A percentile compares a stretch with the other conserved stretches of the same genome.
Conservation (phyloP, 2,329 filamentous ascomycete species). For the Fusarium xyrophilum region DNA sequence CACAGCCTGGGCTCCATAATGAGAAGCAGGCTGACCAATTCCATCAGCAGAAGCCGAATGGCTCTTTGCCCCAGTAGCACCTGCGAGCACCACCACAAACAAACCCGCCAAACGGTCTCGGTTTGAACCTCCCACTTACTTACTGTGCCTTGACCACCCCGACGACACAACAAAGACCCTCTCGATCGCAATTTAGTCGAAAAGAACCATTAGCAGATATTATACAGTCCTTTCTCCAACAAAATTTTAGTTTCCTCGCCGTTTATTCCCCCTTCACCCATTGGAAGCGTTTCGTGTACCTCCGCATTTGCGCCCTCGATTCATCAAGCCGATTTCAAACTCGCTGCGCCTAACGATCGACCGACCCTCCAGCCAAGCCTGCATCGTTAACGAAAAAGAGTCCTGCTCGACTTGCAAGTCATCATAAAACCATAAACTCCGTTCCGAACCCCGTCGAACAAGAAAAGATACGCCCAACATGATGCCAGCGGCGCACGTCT, state of each 20-base stretch:
- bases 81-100: constrained; percentile 34
- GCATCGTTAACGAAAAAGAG: neutral
- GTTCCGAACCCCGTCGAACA: constrained; percentile 1
- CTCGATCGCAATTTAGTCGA: neutral
- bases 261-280: neutral
- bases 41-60: constrained; percentile 18
- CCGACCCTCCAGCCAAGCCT: constrained; percentile 1
- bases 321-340: constrained; percentile 18
- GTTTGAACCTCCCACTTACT: constrained; percentile 23
- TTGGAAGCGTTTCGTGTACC: constrained; percentile 16
- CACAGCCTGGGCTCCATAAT: constrained; percentile 27
- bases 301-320: constrained; percentile 34
- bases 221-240: constrained; percentile 2
- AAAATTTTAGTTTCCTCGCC: neutral
- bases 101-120: constrained; percentile 31
- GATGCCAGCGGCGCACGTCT: constrained; percentile 70
- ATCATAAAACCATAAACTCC: neutral
- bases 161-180: neutral
- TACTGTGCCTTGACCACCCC: constrained; percentile 6
- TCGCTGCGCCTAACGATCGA: constrained; percentile 21
- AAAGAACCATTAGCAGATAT: neutral
- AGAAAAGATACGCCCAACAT: constrained; percentile 52
- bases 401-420: neutral
- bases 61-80: constrained; percentile 34
- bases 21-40: constrained; percentile 29